Evolutionary conservation across 768 basidiomycete genomes (phyloP).

Genomic region (Hericium rajendrae): DNA sequence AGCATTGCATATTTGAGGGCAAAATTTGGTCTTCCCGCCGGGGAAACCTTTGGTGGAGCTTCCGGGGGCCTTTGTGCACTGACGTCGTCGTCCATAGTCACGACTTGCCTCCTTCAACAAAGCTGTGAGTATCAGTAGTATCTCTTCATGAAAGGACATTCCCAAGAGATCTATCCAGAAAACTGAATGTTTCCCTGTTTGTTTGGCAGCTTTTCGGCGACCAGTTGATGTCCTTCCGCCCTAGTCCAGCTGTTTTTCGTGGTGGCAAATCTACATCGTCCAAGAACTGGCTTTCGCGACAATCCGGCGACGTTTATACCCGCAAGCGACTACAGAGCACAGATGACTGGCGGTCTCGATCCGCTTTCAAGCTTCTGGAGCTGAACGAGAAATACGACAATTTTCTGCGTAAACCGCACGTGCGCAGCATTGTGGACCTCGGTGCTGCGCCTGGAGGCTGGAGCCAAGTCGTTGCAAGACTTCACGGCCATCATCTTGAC

Average conservation of each 20-base stretch:
- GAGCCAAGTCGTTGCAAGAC: constrained; percentile 73
- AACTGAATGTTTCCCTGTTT: not conserved
- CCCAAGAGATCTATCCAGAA: too few relatives aligned
- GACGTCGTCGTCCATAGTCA: too few relatives aligned
- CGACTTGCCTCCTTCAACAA: too few relatives aligned
- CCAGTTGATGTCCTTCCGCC: not conserved
- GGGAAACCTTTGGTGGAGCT: too few relatives aligned
- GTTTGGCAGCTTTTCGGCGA: not conserved
- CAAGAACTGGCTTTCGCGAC: constrained; percentile 57
- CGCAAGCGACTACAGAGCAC: constrained; percentile 38
- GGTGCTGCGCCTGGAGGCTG: constrained; percentile 93
- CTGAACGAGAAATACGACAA: constrained; percentile 48
- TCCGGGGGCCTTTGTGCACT: too few relatives aligned
- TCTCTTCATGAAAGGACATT: too few relatives aligned
- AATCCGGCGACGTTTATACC: constrained; percentile 64
- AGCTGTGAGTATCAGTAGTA: too few relatives aligned
- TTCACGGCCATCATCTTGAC: constrained; percentile 41
- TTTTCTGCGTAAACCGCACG: constrained; percentile 43
- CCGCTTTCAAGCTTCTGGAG: constrained; percentile 87
- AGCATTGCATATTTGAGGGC: too few relatives aligned
- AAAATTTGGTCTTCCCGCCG: too few relatives aligned
- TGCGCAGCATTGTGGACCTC: constrained; percentile 68
- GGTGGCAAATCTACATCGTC: constrained; percentile 27
- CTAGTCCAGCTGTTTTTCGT: not conserved
- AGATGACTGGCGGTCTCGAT: constrained; percentile 64